phyloP scores from a whole-genome alignment of 2,329 filamentous ascomycete genomes.

The Clonostachys sp. region DNA sequence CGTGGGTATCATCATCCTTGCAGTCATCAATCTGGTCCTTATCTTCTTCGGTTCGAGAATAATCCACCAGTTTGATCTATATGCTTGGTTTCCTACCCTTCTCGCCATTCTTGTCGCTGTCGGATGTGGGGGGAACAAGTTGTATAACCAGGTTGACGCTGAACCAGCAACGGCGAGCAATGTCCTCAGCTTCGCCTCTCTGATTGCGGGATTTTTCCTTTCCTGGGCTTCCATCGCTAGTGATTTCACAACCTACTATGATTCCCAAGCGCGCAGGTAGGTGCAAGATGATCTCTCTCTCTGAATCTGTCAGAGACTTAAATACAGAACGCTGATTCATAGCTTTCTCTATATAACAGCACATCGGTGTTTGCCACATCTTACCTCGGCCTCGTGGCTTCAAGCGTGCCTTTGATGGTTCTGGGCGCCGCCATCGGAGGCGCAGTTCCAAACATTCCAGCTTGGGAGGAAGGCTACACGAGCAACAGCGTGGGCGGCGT shows the following conservation, averaged over 20 bases:
- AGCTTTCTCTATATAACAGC: no score
- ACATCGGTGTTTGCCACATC: conserved; percentile 35
- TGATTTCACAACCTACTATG: conserved; percentile 58
- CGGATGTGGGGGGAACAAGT: conserved; percentile 45
- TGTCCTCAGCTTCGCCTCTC: conserved; percentile 52
- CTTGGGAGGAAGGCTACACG: conserved; percentile 50
- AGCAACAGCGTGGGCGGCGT: conserved; percentile 52
- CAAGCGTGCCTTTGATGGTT: conserved; percentile 55
- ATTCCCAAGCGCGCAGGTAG: conserved; percentile 9
- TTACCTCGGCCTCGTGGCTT: conserved; percentile 49
- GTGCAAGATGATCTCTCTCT: conserved; percentile 2
- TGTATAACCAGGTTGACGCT: conserved; percentile 40
- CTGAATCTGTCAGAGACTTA: no score
- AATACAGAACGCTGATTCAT: not conserved
- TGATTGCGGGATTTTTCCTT: conserved; percentile 59
- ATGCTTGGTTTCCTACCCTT: conserved; percentile 50
- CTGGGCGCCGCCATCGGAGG: conserved; percentile 62
- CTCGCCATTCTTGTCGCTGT: conserved; percentile 49
- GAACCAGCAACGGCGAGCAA: conserved; percentile 33
- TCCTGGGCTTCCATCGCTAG: conserved; percentile 56
- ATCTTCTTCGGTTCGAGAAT: conserved; percentile 57
- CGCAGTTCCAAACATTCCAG: conserved; percentile 46
- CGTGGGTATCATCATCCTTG: conserved; percentile 57
- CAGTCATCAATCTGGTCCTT: conserved; percentile 49
- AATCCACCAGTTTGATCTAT: conserved; percentile 54